These are phyloP conservation scores for Xylaria arbuscula DNA, from an alignment of 2,329 filamentous ascomycete species.

Conservation along the genomic window DNA sequence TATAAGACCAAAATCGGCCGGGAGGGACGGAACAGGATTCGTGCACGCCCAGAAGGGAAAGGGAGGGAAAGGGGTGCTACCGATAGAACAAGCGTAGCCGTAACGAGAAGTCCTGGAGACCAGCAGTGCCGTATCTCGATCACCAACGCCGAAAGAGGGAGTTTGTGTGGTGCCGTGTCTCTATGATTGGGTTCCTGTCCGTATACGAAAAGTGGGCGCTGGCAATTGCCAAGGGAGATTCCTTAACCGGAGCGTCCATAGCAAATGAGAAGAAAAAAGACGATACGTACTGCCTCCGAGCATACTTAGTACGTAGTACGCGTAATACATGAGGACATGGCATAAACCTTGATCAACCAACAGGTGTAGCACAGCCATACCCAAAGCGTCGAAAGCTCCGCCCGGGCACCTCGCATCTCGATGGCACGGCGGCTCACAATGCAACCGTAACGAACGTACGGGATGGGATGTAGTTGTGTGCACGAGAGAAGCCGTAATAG, in stretches of 20 bases:
- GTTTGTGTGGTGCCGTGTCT: background rate
- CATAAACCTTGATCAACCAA: constrained; percentile 27
- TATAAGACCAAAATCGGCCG: background rate
- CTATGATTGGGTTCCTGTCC: background rate
- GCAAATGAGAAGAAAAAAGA: constrained; percentile 15
- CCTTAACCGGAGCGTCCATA: constrained; percentile 6
- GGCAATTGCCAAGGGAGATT: constrained; percentile 30
- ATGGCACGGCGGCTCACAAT: constrained; percentile 38
- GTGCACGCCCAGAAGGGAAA: background rate
- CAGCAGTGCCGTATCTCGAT: constrained; percentile 10
- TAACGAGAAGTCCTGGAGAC: background rate
- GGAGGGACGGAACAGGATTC: background rate
- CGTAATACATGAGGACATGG: constrained; percentile 30
- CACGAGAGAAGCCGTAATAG: constrained; percentile 2
- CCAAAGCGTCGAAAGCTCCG: constrained; percentile 34
- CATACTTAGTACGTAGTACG: constrained; percentile 18
- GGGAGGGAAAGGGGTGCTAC: background rate
- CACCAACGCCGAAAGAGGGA: constrained; percentile 10
- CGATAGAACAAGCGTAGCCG: background rate
- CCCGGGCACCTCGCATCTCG: constrained; percentile 33
- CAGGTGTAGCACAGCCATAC: constrained; percentile 26
- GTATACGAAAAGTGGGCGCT: constrained; percentile 16
- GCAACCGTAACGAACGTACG: constrained; percentile 32
- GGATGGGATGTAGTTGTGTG: constrained; percentile 2
- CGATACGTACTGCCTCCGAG: constrained; percentile 4